Evolutionary conservation across 345 rosid species (phyloP).

Genomic region (Erysimum cheiranthoides): DNA sequence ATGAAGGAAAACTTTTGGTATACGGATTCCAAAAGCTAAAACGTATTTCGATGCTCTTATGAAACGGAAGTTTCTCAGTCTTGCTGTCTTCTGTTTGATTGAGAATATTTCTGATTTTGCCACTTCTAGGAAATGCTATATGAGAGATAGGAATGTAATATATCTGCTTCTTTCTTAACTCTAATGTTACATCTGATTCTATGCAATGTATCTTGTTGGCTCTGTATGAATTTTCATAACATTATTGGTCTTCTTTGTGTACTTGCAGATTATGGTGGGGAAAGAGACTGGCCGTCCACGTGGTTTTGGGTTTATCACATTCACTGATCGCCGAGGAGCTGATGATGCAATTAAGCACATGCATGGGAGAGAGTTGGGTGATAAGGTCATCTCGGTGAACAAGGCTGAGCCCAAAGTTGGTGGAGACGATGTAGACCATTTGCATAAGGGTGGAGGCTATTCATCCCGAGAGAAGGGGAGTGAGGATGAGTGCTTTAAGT

Average conservation of each 20-base stretch:
- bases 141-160: slow-evolving; percentile 24
- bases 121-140: slow-evolving; percentile 8
- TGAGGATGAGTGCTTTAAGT: slow-evolving; percentile 86
- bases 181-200: slow-evolving; percentile 5
- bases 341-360: slow-evolving; percentile 89
- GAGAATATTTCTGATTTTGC: slow-evolving; percentile 8
- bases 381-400: slow-evolving; percentile 81
- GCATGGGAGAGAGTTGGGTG: slow-evolving; percentile 86
- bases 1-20: not conserved
- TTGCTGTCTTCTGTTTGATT: slow-evolving; percentile 30
- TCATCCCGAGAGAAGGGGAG: slow-evolving; percentile 68
- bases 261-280: slow-evolving; percentile 77
- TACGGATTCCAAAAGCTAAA: not conserved
- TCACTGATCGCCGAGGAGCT: slow-evolving; percentile 80
- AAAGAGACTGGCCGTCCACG: slow-evolving; percentile 91
- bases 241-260: slow-evolving; percentile 36
- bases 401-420: slow-evolving; percentile 80
- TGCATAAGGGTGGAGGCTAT: slow-evolving; percentile 67
- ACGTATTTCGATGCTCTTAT: not conserved
- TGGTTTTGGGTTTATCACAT: slow-evolving; percentile 93
- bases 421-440: slow-evolving; percentile 67
- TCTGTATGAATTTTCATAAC: slow-evolving; percentile 20
- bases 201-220: not conserved
- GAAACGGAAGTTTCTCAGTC: not conserved
- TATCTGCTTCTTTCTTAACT: not conserved